Percentiles rank a stretch among this genome's conserved stretches.
Evolutionary conservation across 2,329 filamentous ascomycete species (phyloP).

Genomic region (Plectosphaerella cucumerina): DNA sequence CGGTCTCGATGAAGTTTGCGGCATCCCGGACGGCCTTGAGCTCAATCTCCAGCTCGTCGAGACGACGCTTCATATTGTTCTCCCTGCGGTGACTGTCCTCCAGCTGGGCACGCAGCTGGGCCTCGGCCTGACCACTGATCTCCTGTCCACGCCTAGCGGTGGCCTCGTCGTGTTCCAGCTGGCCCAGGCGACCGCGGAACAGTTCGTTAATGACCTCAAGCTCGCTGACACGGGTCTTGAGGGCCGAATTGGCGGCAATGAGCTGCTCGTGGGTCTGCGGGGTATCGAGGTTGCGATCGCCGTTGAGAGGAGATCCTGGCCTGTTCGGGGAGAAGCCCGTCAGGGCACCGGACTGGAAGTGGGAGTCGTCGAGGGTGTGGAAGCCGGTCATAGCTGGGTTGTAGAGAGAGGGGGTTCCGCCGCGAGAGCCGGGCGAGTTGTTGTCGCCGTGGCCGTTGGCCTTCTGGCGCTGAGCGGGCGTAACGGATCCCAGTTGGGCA

Average conservation of each 20-base stretch:
- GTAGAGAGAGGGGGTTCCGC: conserved; percentile 71
- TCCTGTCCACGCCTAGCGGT: conserved; percentile 59
- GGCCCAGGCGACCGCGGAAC: conserved; percentile 70
- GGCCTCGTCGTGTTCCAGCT: conserved; percentile 73
- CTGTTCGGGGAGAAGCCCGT: conserved; percentile 50
- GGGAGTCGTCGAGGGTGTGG: conserved; percentile 68
- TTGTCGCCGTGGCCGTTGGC: conserved; percentile 70
- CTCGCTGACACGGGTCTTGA: conserved; percentile 95
- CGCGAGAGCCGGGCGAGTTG: conserved; percentile 76
- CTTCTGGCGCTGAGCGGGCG: conserved; percentile 56
- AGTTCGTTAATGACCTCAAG: conserved; percentile 91
- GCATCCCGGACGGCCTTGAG: conserved; percentile 26
- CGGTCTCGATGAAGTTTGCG: conserved; percentile 5
- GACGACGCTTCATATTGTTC: conserved; percentile 73
- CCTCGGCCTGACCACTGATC: conserved; percentile 51
- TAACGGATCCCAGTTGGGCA: conserved; percentile 31
- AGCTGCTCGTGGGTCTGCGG: conserved; percentile 78
- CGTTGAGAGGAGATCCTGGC: conserved; percentile 44
- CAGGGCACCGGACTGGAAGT: conserved; percentile 56
- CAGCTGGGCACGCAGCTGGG: conserved; percentile 55
- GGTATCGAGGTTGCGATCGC: conserved; percentile 62
- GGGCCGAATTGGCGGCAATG: conserved; percentile 71
- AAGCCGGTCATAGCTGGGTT: conserved; percentile 75
- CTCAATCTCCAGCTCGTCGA: conserved; percentile 73
- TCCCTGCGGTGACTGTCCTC: conserved; percentile 77